phyloP scores from a whole-genome alignment of 495 filamentous ascomycete genomes.

The Chaetomium tenue region DNA sequence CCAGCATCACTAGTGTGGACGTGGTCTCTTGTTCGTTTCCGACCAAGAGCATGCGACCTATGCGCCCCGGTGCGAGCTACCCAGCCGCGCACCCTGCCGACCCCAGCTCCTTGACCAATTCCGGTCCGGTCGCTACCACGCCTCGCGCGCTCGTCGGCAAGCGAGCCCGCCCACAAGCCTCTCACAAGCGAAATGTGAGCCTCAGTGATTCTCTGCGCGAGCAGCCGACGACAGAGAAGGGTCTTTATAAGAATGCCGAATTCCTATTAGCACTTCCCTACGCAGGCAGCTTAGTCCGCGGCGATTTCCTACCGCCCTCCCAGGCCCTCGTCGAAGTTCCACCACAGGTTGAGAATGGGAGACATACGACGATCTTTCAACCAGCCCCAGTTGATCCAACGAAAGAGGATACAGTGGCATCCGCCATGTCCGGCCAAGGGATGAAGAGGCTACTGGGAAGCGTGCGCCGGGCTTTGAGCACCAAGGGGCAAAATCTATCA shows the following conservation, averaged over 20 bases:
- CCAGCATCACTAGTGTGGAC: conserved; percentile 55
- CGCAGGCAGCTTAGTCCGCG: conserved; percentile 81
- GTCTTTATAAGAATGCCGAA: conserved; percentile 52
- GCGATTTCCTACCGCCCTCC: conserved; percentile 71
- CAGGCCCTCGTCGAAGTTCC: conserved; percentile 73
- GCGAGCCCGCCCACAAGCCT: conserved; percentile 46
- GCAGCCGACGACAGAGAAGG: conserved; percentile 53
- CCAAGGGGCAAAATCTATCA: conserved; percentile 52
- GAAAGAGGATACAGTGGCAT: conserved; percentile 46
- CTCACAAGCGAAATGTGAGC: conserved; percentile 54
- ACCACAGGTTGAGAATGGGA: conserved; percentile 50
- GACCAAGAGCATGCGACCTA: conserved; percentile 54
- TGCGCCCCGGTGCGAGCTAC: conserved; percentile 44
- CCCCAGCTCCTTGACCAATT: conserved; percentile 44
- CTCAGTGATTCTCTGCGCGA: conserved; percentile 86
- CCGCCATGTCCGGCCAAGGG: conserved; percentile 58
- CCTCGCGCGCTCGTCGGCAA: conserved; percentile 55
- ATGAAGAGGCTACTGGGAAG: conserved; percentile 85
- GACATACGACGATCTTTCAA: conserved; percentile 52
- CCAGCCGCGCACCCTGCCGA: conserved; percentile 64
- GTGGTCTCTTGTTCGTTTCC: conserved; percentile 84
- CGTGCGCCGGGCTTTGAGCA: conserved; percentile 83
- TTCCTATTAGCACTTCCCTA: conserved; percentile 64
- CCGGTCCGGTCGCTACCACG: conserved; percentile 50
- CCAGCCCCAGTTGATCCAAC: conserved; percentile 34